Base-by-base conservation (phyloP, 768 basidiomycete genomes). In the Phlegmacium glaucopus region DNA sequence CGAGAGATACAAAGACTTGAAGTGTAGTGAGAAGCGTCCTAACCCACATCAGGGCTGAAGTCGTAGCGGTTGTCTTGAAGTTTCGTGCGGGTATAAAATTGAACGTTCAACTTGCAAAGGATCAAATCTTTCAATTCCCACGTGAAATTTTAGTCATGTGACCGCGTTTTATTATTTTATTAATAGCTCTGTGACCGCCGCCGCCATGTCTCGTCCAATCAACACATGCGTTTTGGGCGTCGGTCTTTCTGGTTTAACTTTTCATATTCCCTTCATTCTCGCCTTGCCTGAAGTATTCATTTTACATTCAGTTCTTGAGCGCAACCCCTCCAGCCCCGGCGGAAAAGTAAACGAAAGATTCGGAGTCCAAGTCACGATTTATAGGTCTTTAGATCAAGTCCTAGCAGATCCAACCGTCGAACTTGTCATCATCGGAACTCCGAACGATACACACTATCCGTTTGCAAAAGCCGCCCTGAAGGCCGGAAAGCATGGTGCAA, bases 231-330 rank as follows among this genome's bases (percentile, higher is more conserved):
- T 89, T 6, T 70, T 90, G 3, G 89, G 88, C 15, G 82, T 87
- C 29, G 90, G 90, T 34, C 79, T 91, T 50, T 76, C 83, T 15
- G 85, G 85, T 29, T 68, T 85, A 34, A 86, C 85, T 3, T 92
- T 94, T 67, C 91, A 94, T 63, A 57, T 84, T 47, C 90, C 91
- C 0, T 87, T 91, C 63, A 68, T 94, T 47, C 77, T 85, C 45
- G 80, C 87, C 3, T 72, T 87, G 15, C 84, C 88, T 0, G 70
- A 85, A 18, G 65, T 80, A 41, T 91, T 90, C 71, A 77, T 67
- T 8, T 77, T 92, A 29, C 74, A 83, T 54, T 77, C 87, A n/a
- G 83, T 91, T 40, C 71, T 90, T 48, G 83, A 90, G 62, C 76
- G 89, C 43, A 84, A 82, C 56, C 86, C 89, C 1, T 60, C 69